Evolutionary conservation across 2,329 filamentous ascomycete species (phyloP).

Genomic region (Aspergillus piperis): DNA sequence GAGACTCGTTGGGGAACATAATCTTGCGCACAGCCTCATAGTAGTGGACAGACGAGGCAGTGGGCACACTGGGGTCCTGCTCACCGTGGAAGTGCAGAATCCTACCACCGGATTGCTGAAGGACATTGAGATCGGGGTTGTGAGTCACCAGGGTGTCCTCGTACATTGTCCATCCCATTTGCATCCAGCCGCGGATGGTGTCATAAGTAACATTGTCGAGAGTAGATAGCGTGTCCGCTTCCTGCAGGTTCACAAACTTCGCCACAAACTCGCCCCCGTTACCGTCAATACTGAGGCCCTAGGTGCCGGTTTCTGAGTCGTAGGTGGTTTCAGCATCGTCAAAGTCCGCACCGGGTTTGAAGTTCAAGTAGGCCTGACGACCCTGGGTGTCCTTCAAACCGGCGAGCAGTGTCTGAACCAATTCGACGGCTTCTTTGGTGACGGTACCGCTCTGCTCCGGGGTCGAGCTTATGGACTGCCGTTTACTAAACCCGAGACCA

Average conservation of each 20-base stretch:
- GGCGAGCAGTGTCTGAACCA: neutral
- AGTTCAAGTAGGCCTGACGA: neutral
- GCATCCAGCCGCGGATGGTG: conserved; percentile 56
- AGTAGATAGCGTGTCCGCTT: conserved; percentile 18
- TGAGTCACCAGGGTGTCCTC: conserved; percentile 50
- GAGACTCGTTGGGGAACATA: conserved; percentile 48
- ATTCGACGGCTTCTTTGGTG: neutral
- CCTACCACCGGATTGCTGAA: conserved; percentile 48
- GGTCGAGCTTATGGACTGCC: neutral
- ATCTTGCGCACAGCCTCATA: conserved; percentile 53
- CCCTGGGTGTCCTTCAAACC: neutral
- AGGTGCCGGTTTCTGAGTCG: neutral
- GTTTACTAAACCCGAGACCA: too few relatives aligned
- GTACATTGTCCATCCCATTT: conserved; percentile 48
- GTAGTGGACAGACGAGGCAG: conserved; percentile 56
- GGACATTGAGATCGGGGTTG: conserved; percentile 44
- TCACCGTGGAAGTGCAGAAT: conserved; percentile 60
- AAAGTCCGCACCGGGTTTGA: neutral
- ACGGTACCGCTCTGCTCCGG: neutral
- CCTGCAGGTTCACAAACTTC: neutral
- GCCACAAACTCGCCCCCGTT: neutral
- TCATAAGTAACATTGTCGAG: conserved; percentile 57
- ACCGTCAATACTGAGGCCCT: neutral
- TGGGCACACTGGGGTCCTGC: conserved; percentile 53
- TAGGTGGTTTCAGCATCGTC: neutral